phyloP scores from a whole-genome alignment of 2,329 filamentous ascomycete genomes.

The Penicillium palitans region DNA sequence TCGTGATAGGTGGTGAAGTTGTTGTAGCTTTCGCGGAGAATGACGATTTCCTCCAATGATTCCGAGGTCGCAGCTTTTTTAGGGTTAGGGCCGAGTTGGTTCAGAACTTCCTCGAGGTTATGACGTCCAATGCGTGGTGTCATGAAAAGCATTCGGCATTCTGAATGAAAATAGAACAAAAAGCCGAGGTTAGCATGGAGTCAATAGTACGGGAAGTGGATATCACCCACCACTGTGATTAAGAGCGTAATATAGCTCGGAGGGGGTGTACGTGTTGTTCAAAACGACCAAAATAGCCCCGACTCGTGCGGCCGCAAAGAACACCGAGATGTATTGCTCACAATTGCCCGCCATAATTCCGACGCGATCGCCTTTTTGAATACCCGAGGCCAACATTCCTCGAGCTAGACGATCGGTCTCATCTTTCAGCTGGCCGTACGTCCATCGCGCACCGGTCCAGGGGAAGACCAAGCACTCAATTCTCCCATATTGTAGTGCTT shows the following conservation, averaged over 20 bases:
- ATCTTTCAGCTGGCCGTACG: conserved; percentile 64
- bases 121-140: conserved; percentile 67
- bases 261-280: conserved; percentile 78
- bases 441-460: conserved; percentile 75
- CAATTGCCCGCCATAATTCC: conserved; percentile 71
- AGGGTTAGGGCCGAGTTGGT: conserved; percentile 47
- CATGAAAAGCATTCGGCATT: conserved; percentile 72
- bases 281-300: conserved; percentile 72
- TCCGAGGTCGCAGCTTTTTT: conserved; percentile 37
- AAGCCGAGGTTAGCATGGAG: background rate
- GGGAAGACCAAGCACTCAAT: conserved; percentile 71
- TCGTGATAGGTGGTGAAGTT: conserved; percentile 62
- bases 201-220: background rate
- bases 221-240: conserved; percentile 62
- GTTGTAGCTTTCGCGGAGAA: conserved; percentile 58
- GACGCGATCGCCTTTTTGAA: conserved; percentile 67
- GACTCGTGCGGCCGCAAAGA: conserved; percentile 68
- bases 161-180: conserved; percentile 40
- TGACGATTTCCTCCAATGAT: conserved; percentile 54
- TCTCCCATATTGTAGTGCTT: conserved; percentile 64
- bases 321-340: conserved; percentile 62
- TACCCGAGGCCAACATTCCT: conserved; percentile 66
- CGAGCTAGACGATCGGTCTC: conserved; percentile 63
- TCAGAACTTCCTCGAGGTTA: conserved; percentile 62
- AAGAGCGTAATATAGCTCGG: conserved; percentile 70